Base-by-base conservation (phyloP, 164 flowering plant genomes). In the Berberis vulgaris region DNA sequence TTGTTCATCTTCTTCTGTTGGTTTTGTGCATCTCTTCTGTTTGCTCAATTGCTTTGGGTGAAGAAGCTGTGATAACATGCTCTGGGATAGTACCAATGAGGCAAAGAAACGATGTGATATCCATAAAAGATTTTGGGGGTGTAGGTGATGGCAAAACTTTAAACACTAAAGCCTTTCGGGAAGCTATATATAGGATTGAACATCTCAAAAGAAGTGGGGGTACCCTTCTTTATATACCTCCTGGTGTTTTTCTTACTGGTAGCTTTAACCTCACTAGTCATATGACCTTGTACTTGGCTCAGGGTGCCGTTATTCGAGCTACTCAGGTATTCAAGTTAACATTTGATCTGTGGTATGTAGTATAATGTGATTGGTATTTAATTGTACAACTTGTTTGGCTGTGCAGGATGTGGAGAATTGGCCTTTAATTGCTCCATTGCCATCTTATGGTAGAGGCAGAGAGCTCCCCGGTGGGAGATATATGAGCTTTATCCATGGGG, bases 391-490 rank as follows among this genome's bases (percentile, higher is more conserved):
- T 49, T 76, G 55, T 5, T 52, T 52, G 55, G 13, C 13, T 3
- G 49, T 72, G 65, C 77, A 93, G 98, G 86, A 93, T 62, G 78
- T 87, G 10, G 10, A 38, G 49, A 77, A 66, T 56, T 94, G 98
- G 98, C 93, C 92, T 45, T 70, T 94, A 65, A 73, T 87, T 80
- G 87, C 79, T 54, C 98, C 98, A 1, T 73, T 94, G 80, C 93
- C 97, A 66, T 94, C 98, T 65, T 95, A 91, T 80, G 97, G 99
- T 57, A 81, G 97, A 74, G 97, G 99, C n/a, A 82, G 96, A 72
- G 99, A 95, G 73, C 93, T 70, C 56, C 96, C 91, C 45, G 99
- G 99, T 43, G 84, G 84, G 67, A 85, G 99, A 78, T 91, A 95
- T 65, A 75, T 77, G 76, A 91, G 97, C 78, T 86, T 95, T 65